Conservation (phyloP, 2,329 filamentous ascomycete species). For the Botrytis deweyae region DNA sequence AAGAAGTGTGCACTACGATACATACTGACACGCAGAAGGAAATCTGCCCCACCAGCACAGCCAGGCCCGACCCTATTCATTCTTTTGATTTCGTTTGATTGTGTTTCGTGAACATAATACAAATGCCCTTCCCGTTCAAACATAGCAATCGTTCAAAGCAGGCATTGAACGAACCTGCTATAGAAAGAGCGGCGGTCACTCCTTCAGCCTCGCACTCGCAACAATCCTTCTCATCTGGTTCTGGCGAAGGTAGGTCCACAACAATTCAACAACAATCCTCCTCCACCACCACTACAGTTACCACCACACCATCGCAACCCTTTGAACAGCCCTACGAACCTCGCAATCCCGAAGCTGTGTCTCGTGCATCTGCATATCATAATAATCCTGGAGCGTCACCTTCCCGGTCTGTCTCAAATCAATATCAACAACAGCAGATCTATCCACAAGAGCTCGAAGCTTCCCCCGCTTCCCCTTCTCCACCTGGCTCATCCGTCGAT, state of each 20-base stretch:
- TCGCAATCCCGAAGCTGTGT: slow-evolving; percentile 29
- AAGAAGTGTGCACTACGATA: slow-evolving; percentile 7
- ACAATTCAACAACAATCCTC: slow-evolving; percentile 24
- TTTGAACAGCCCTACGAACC: slow-evolving; percentile 28
- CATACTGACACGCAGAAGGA: slow-evolving; percentile 7
- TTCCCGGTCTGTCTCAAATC: slow-evolving; percentile 30
- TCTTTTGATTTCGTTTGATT: slow-evolving; percentile 11
- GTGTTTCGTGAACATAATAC: slow-evolving; percentile 24
- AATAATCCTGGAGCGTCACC: slow-evolving; percentile 28
- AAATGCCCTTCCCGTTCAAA: slow-evolving; percentile 39
- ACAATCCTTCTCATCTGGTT: slow-evolving; percentile 23
- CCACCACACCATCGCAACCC: slow-evolving; percentile 23
- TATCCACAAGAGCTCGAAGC: slow-evolving; percentile 30
- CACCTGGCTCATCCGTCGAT: slow-evolving; percentile 32
- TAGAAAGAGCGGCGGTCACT: slow-evolving; percentile 23
- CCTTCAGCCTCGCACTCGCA: slow-evolving; percentile 22
- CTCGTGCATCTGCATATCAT: slow-evolving; percentile 32
- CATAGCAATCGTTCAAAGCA: slow-evolving; percentile 40
- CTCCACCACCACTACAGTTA: slow-evolving; percentile 15
- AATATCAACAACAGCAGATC: slow-evolving; percentile 32
- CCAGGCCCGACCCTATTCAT: slow-evolving; percentile 20
- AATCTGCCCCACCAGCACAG: slow-evolving; percentile 23
- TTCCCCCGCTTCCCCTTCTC: slow-evolving; percentile 24
- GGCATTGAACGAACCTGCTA: slow-evolving; percentile 35
- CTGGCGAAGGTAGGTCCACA: slow-evolving; percentile 25